Percentiles rank a stretch among this genome's conserved stretches.
Evolutionary conservation across 352 stramenopile species (phyloP).

Genomic region (Phytopythium boreale): DNA sequence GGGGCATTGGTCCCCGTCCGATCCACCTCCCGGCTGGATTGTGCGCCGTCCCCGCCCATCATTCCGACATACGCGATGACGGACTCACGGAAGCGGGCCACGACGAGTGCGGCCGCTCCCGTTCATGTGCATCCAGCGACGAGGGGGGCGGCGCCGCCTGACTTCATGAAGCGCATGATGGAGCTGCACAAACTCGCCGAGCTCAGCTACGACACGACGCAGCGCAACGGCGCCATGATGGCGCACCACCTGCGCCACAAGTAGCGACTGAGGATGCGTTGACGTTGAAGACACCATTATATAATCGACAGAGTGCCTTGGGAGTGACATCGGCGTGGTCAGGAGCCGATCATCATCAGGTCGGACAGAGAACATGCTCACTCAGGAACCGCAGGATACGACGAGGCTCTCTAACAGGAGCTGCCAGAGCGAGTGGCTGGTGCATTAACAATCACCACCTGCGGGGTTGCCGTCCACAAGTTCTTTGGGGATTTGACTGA

Average conservation of each 20-base stretch:
- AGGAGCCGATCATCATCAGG: no score
- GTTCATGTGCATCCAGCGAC: not conserved
- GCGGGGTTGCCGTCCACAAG: no score
- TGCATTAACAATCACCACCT: no score
- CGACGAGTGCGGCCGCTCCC: not conserved
- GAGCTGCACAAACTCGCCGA: conserved; percentile 24
- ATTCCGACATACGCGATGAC: not conserved
- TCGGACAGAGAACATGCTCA: no score
- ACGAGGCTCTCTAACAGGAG: no score
- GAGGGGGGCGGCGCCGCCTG: conserved; percentile 6
- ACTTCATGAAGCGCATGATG: conserved; percentile 21
- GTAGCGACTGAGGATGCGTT: not conserved
- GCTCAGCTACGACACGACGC: conserved; percentile 28
- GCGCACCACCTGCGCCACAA: conserved; percentile 12
- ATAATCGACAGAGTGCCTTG: not conserved
- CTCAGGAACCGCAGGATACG: no score
- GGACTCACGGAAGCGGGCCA: not conserved
- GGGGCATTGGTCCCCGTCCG: not conserved
- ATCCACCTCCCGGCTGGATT: not conserved
- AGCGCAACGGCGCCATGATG: conserved; percentile 17
- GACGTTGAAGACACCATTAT: not conserved
- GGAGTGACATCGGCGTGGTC: no score
- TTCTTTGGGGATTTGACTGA: no score
- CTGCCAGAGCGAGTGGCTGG: no score
- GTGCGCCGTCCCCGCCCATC: no score